Percentiles rank a stretch among this genome's conserved stretches.
Conservation (phyloP, 2,329 filamentous ascomycete genomes). For the Venturia asperata region DNA sequence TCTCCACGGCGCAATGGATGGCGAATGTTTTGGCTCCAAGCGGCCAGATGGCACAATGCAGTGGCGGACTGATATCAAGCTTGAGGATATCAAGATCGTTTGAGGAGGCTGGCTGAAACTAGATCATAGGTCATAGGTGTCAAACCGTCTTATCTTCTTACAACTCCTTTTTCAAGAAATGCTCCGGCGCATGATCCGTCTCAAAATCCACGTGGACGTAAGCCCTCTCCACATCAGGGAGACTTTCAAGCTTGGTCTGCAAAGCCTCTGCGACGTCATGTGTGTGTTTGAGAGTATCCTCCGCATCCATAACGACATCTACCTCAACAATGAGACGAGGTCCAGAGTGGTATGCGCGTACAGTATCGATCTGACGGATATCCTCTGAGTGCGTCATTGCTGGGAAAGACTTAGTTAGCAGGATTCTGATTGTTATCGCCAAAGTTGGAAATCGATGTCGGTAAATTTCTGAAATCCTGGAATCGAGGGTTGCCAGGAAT, state of each 20-base stretch:
- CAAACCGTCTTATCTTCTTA: conserved; percentile 27
- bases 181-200: conserved; percentile 90
- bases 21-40: not conserved
- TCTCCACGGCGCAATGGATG: conserved; percentile 16
- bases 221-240: conserved; percentile 86
- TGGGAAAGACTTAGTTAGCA: conserved; percentile 24
- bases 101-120: not conserved
- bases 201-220: conserved; percentile 98
- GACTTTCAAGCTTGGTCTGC: conserved; percentile 85
- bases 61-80: not conserved
- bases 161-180: conserved; percentile 60
- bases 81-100: conserved; percentile 11
- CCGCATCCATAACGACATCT: conserved; percentile 85
- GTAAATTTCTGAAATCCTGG: not conserved
- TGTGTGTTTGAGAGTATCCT: conserved; percentile 64
- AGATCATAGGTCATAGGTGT: too few species aligned
- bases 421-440: not conserved
- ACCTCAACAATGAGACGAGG: conserved; percentile 88
- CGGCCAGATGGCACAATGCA: not conserved
- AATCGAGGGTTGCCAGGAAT: not conserved
- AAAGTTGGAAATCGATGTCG: not conserved
- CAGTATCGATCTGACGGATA: conserved; percentile 86
- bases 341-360: conserved; percentile 86
- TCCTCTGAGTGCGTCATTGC: conserved; percentile 77
- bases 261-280: conserved; percentile 92